Evolutionary conservation across 495 filamentous ascomycete species (phyloP).

Genomic region (Chlorociboria aeruginascens): DNA sequence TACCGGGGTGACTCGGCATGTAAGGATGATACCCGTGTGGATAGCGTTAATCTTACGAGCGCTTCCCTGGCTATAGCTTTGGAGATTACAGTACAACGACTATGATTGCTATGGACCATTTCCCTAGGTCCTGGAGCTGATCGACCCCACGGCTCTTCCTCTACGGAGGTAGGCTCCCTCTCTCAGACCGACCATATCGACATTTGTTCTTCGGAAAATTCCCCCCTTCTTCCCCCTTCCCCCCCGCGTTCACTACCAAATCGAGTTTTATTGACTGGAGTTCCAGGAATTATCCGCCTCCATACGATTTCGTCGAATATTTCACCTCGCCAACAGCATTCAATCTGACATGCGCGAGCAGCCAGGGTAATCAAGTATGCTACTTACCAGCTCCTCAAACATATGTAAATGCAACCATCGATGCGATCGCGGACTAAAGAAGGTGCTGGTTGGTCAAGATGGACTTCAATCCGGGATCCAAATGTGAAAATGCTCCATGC

Average conservation of each 20-base stretch:
- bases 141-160: no score
- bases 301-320: constrained; percentile 2
- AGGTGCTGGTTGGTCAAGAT: not conserved
- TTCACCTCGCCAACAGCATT: constrained; percentile 1
- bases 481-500: no score
- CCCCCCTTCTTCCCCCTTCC: not conserved
- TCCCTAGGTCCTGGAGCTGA: no score
- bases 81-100: no score
- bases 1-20: not conserved
- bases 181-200: no score
- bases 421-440: constrained; percentile 2
- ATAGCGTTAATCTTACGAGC: no score
- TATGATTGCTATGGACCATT: no score
- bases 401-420: not conserved
- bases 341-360: not conserved
- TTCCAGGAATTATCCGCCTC: constrained; percentile 8
- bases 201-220: not conserved
- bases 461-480: no score
- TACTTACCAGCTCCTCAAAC: not conserved
- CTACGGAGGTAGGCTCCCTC: no score
- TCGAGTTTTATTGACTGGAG: not conserved
- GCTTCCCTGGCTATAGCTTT: no score
- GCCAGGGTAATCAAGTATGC: not conserved
- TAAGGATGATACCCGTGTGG: no score
- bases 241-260: not conserved